phyloP scores from a whole-genome alignment of 768 basidiomycete genomes.

The Boletus eberwhitei region DNA sequence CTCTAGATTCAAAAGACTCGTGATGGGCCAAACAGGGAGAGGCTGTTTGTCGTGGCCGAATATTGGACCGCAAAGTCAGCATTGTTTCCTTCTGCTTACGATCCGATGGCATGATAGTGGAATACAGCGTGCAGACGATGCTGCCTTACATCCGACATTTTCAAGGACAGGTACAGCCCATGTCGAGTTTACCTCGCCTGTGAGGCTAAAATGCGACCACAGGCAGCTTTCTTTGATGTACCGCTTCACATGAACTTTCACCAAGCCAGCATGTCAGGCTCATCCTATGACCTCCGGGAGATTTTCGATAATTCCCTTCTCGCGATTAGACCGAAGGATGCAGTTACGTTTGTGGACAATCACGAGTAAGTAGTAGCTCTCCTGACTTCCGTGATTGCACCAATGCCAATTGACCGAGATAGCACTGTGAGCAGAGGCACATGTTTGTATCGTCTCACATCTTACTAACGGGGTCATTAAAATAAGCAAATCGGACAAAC shows the following conservation, averaged over 20 bases:
- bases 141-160: conserved; percentile 59
- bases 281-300: conserved; percentile 69
- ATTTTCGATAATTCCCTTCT: conserved; percentile 72
- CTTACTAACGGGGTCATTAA: conserved; percentile 1
- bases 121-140: conserved; percentile 44
- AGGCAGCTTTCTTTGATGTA: conserved; percentile 91
- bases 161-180: conserved; percentile 54
- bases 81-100: not conserved
- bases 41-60: conserved; percentile 72
- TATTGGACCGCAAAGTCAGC: conserved; percentile 76
- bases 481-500: conserved; percentile 74
- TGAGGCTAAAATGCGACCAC: conserved; percentile 5
- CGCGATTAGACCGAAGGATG: conserved; percentile 65
- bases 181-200: not conserved
- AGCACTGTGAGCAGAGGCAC: conserved; percentile 60
- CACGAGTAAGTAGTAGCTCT: conserved; percentile 61
- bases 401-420: not conserved
- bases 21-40: conserved; percentile 38
- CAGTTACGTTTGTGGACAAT: conserved; percentile 89
- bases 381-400: not conserved
- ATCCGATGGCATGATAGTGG: not conserved
- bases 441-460: not conserved
- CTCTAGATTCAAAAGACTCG: conserved; percentile 54
- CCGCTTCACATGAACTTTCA: conserved; percentile 84
- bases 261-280: conserved; percentile 65